These are phyloP conservation scores for Populus hybrid DNA, from an alignment of 441 rosid species.

Conservation along the genomic window DNA sequence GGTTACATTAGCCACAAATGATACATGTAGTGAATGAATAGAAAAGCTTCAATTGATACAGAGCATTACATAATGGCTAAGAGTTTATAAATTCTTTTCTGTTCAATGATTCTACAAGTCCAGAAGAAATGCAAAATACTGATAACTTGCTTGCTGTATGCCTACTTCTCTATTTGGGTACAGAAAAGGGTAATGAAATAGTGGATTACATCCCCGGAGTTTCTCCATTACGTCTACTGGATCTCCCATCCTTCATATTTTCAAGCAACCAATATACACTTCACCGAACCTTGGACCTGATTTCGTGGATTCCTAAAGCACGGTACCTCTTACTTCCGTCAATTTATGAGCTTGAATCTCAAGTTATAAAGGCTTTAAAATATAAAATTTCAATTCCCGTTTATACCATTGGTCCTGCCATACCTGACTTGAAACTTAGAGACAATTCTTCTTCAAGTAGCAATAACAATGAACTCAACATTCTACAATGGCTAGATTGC, in stretches of 20 bases:
- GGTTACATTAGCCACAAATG: not conserved
- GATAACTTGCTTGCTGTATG: not conserved
- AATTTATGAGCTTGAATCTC: conserved; percentile 36
- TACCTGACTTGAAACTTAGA: conserved; percentile 30
- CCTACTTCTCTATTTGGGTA: conserved; percentile 22
- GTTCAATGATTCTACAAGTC: not conserved
- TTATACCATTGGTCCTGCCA: conserved; percentile 38
- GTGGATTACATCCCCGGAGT: conserved; percentile 43
- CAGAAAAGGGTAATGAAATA: conserved; percentile 23
- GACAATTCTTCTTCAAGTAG: not conserved
- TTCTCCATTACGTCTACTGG: conserved; percentile 15
- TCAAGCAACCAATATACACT: conserved; percentile 5
- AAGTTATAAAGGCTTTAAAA: conserved; percentile 23
- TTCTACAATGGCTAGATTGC: conserved; percentile 35
- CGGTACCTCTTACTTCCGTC: conserved; percentile 39
- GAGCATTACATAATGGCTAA: not conserved
- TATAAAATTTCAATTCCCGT: conserved; percentile 18
- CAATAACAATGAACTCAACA: not conserved
- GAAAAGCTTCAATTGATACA: too few relatives aligned
- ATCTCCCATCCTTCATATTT: conserved; percentile 25
- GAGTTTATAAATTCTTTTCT: too few relatives aligned
- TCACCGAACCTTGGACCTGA: conserved; percentile 14
- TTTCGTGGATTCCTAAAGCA: conserved; percentile 28
- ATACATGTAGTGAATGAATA: too few relatives aligned
- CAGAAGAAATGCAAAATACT: not conserved